phyloP scores from a whole-genome alignment of 148 eudicot species.

The Suaeda aralocaspica region DNA sequence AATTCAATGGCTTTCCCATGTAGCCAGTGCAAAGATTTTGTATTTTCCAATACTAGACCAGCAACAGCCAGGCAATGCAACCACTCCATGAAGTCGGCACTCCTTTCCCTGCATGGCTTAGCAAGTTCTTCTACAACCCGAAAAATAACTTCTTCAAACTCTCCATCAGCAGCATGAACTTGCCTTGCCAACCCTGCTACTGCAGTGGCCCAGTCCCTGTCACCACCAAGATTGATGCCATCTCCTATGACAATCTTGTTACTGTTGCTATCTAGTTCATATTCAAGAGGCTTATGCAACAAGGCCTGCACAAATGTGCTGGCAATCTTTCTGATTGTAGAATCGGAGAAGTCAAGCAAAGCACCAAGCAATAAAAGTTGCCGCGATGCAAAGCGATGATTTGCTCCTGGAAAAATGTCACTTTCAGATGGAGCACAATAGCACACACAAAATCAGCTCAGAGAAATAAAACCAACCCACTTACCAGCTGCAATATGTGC shows the following conservation, averaged over 20 bases:
- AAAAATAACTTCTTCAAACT: slow-evolving; percentile 83
- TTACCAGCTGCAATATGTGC: slow-evolving; percentile 81
- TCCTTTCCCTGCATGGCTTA: slow-evolving; percentile 87
- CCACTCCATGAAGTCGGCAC: slow-evolving; percentile 86
- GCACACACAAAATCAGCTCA: slow-evolving; percentile 6
- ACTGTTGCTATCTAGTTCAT: slow-evolving; percentile 60
- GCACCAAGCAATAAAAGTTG: slow-evolving; percentile 84
- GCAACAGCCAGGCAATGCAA: slow-evolving; percentile 88
- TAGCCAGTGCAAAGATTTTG: slow-evolving; percentile 56
- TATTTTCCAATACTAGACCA: slow-evolving; percentile 71
- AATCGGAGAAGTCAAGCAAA: slow-evolving; percentile 89
- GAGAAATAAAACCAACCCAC: slow-evolving; percentile 21
- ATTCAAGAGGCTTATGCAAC: slow-evolving; percentile 55
- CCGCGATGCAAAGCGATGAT: slow-evolving; percentile 64
- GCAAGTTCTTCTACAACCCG: slow-evolving; percentile 75
- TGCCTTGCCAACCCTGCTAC: slow-evolving; percentile 64
- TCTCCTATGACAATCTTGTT: slow-evolving; percentile 78
- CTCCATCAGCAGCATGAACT: slow-evolving; percentile 80
- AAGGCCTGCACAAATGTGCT: slow-evolving; percentile 58
- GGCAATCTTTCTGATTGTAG: slow-evolving; percentile 69
- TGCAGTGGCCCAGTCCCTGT: slow-evolving; percentile 81
- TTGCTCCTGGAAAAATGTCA: slow-evolving; percentile 54
- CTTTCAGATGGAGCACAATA: not conserved
- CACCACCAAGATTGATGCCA: slow-evolving; percentile 86
- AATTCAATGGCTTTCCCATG: slow-evolving; percentile 71